Conservation (phyloP, 208 protist species). For the Trypanosoma caninum region DNA sequence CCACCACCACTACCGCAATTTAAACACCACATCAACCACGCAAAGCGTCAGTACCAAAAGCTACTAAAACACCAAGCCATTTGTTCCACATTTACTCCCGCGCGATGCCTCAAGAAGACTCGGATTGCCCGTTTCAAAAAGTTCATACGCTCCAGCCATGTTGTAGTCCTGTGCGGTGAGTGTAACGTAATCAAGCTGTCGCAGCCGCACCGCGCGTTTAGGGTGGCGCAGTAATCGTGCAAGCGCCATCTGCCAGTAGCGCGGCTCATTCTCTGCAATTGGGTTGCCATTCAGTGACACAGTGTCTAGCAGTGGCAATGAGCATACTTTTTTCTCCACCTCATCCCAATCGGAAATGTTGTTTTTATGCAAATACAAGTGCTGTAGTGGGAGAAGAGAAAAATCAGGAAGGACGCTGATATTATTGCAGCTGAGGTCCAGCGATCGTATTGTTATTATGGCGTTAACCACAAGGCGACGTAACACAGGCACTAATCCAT, state of each 20-base stretch:
- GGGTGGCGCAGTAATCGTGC: conserved; percentile 49
- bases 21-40: no score
- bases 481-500: conserved; percentile 60
- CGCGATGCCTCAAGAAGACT: conserved; percentile 40
- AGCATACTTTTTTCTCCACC: conserved; percentile 57
- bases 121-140: conserved; percentile 54
- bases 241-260: conserved; percentile 64
- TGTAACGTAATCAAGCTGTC: conserved; percentile 78
- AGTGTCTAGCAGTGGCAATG: conserved; percentile 48
- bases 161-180: conserved; percentile 77
- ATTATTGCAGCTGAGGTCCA: conserved; percentile 80
- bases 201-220: conserved; percentile 41
- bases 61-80: neutral
- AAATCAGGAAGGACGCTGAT: conserved; percentile 62
- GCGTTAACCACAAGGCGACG: conserved; percentile 69
- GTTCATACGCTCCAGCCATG: conserved; percentile 53
- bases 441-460: conserved; percentile 59
- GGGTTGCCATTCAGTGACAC: conserved; percentile 86
- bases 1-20: no score
- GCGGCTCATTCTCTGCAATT: conserved; percentile 49
- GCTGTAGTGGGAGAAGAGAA: conserved; percentile 61
- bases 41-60: no score
- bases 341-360: conserved; percentile 64
- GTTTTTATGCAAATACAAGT: conserved; percentile 74
- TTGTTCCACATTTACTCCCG: conserved; percentile 14